Evolutionary conservation across 2,329 filamentous ascomycete species (phyloP), one percentile per base, ranked within the genome.

Genomic region (Phaeomoniella chlamydospora): DNA sequence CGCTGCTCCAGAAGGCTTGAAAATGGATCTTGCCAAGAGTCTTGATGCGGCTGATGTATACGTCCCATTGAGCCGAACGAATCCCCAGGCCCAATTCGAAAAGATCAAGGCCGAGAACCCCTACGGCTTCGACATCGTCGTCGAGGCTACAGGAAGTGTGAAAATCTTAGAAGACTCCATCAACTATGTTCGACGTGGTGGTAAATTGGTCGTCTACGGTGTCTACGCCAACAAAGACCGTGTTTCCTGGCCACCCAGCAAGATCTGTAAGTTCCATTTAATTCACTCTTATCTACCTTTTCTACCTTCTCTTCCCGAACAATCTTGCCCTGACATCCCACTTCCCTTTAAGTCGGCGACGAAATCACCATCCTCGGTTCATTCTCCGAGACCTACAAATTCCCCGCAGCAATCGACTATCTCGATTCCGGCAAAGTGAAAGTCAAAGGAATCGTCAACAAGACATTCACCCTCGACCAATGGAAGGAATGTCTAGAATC

Each of bases 301-400:
- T 13, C 15, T 16, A 33, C 35, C 19, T 12, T 18, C 34, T 18
- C 34, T 11, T 12, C n/a, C 9, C 6, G 22, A 26, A 9, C 9
- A 22, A 34, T 22, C 12, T 4, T 14, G 3, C 15, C 15, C 10
- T 29, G n/a, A 19, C 26, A 15, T 17, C 35, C 29, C 39, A 18
- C 2, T 4, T 36, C 39, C 33, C 40, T 61, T 45, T 2, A 34
- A 57, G 56, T 62, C 30, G 64, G 64, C 30, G 64, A 70, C 43
- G 78, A 83, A 55, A 79, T 84, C 46, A 81, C 76, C 45, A 80
- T 84, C 45, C 61, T 83, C 37, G 77, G 78, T 16, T 78, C 72
- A 36, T 84, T 83, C 61, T 80, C 74, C 33, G 77, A 82, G 56
- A 79, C 75, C 15, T 79, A 75, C 58, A 80, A 78, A 67, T 80